A percentile compares a stretch with the other conserved stretches of the same genome.
Conservation (phyloP, 371 early-diverging fungal species). For the Rhizomucor pusillus region DNA sequence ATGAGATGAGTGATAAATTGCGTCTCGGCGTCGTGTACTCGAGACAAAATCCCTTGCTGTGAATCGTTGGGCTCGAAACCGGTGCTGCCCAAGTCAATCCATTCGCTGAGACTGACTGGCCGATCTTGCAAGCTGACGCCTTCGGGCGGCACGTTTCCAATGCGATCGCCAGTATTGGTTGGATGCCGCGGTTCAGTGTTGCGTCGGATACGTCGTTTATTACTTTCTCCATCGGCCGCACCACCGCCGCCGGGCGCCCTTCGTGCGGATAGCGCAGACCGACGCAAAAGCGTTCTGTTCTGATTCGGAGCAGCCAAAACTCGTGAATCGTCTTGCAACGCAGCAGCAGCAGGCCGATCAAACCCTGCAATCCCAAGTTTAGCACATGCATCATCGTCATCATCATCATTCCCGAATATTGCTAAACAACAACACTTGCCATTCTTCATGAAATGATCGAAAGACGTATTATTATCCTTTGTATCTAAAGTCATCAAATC, state of each 20-base stretch:
- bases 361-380: neutral
- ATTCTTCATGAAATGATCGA: conserved; percentile 1
- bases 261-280: conserved; percentile 21
- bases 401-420: neutral
- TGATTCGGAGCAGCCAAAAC: conserved; percentile 13
- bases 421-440: neutral
- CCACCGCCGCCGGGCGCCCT: conserved; percentile 10
- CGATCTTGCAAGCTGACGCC: conserved; percentile 36
- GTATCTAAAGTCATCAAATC: neutral
- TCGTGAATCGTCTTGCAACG: conserved; percentile 9
- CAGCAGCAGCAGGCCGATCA: conserved; percentile 12
- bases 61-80: conserved; percentile 34
- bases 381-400: too few relatives aligned
- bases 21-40: conserved; percentile 25
- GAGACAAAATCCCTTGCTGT: conserved; percentile 36
- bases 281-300: conserved; percentile 18
- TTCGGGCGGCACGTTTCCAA: conserved; percentile 6
- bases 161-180: conserved; percentile 9
- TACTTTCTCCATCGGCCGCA: conserved; percentile 4
- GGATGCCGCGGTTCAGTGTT: conserved; percentile 6
- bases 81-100: conserved; percentile 45
- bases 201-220: conserved; percentile 11
- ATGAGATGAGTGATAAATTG: conserved; percentile 16
- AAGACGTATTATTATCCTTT: neutral
- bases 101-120: conserved; percentile 50